Conservation (phyloP, 768 basidiomycete species). For the Plicaturopsis crispa region DNA sequence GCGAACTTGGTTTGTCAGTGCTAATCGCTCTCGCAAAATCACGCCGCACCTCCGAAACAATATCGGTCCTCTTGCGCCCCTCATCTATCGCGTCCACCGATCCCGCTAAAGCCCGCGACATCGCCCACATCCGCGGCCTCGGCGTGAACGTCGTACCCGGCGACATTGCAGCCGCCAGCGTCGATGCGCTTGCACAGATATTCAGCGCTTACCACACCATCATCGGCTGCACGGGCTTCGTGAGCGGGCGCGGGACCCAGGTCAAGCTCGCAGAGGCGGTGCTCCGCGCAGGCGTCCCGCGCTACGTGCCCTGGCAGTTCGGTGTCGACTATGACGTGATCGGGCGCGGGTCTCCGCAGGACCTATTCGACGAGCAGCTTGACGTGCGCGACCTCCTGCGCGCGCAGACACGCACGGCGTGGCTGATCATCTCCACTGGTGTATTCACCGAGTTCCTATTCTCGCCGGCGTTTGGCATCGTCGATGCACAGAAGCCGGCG, state of each 20-base stretch:
- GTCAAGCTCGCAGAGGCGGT: constrained; percentile 19
- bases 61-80: constrained; percentile 14
- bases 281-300: constrained; percentile 14
- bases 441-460: constrained; percentile 24
- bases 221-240: constrained; percentile 18
- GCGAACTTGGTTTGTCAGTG: constrained; percentile 18
- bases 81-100: constrained; percentile 6
- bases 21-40: constrained; percentile 9
- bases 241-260: constrained; percentile 17
- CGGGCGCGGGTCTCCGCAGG: constrained; percentile 19
- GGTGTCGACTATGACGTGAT: constrained; percentile 27
- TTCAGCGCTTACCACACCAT: constrained; percentile 14
- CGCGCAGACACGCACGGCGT: constrained; percentile 14
- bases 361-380: constrained; percentile 26
- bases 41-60: neutral
- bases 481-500: constrained; percentile 8
- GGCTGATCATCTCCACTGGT: constrained; percentile 22
- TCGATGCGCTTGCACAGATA: constrained; percentile 9
- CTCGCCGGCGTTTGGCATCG: constrained; percentile 18
- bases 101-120: constrained; percentile 6
- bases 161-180: constrained; percentile 9
- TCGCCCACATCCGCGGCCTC: constrained; percentile 6
- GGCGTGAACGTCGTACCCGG: constrained; percentile 11
- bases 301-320: constrained; percentile 28
- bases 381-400: constrained; percentile 23